Conservation (phyloP, 2,329 filamentous ascomycete species). For the Dactylellina parvicollis region DNA sequence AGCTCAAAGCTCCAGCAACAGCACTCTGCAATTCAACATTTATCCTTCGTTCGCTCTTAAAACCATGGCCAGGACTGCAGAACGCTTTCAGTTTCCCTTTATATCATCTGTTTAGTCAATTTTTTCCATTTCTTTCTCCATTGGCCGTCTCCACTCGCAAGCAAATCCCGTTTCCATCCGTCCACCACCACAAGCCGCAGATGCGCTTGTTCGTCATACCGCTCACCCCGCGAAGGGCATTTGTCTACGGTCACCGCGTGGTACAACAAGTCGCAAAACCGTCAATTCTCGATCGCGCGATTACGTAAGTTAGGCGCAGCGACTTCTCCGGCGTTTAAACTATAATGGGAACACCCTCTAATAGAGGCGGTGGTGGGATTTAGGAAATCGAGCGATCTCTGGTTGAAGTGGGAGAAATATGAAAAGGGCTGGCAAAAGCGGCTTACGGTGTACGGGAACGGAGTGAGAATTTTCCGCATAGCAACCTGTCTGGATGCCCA, state of each 20-base stretch:
- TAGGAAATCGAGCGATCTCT: constrained; percentile 66
- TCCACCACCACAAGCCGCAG: constrained; percentile 55
- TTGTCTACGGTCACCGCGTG: constrained; percentile 88
- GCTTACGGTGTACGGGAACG: constrained; percentile 86
- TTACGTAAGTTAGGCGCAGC: constrained; percentile 54
- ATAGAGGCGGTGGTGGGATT: neutral
- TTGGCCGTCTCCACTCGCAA: neutral
- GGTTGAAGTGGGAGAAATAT: constrained; percentile 87
- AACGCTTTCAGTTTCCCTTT: constrained; percentile 1
- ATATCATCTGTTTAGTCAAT: constrained; percentile 11
- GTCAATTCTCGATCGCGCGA: constrained; percentile 56
- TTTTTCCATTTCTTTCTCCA: neutral
- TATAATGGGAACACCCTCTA: too few species aligned
- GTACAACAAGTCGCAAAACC: constrained; percentile 66
- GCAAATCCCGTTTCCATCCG: constrained; percentile 1
- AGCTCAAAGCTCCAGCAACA: neutral
- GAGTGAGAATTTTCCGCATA: constrained; percentile 57
- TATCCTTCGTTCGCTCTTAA: constrained; percentile 31
- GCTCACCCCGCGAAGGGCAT: constrained; percentile 86
- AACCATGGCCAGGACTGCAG: constrained; percentile 38
- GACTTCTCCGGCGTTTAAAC: constrained; percentile 1
- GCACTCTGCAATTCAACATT: constrained; percentile 22
- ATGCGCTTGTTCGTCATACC: constrained; percentile 97
- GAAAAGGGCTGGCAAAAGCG: constrained; percentile 87
- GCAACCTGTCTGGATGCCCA: neutral